Evolutionary conservation across 1,139 yeast genomes (phyloP), one percentile per base, ranked within the genome.

Genomic region (Taphrina flavorubra): DNA sequence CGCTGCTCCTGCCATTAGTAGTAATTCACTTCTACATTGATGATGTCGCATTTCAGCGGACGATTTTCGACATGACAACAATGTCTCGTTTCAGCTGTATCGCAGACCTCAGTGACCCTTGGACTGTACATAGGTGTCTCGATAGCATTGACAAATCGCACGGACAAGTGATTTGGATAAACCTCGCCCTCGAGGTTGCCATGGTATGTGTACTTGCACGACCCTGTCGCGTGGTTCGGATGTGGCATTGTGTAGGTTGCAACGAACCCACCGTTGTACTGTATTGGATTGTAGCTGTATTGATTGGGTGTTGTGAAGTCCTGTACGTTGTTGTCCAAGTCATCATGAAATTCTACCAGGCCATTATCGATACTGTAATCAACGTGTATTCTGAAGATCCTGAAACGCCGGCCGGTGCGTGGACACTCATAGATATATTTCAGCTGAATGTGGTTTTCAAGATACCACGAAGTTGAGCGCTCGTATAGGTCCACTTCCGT

Each of bases 181-280:
- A 25, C 53, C 20, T 49, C n/a, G 20, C 53, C 53, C 20, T 49
- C 53, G 8, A 49, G 13, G n/a, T 3, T 4, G 31, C 53, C 53
- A 20, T 18, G 31, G 20, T 49, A 49, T 20, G 2, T 20, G 36
- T 49, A 49, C n/a, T 49, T 25, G n/a, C 53, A 49, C n/a, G 25
- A 13, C 51, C 13, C 53, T 8, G 11, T 13, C 1, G 18, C 18
- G n/a, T 13, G 18, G 11, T 44, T 7, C 8, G 47, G 18, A n/a
- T 44, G 18, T n/a, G 18, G 18, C 2, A n/a, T n/a, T 2, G 8
- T n/a, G n/a, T 13, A 6, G 2, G n/a, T 44, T 2, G 47, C 47
- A 13, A 14, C 2, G 16, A 44, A 3, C 47, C 47, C 5, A 8
- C 47, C 18, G 6, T n/a, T 14, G 47, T 44, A 44, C 13, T 13